Evolutionary conservation across 805 yeast genomes (phyloP).

Genomic region (Candida krabiensis): DNA sequence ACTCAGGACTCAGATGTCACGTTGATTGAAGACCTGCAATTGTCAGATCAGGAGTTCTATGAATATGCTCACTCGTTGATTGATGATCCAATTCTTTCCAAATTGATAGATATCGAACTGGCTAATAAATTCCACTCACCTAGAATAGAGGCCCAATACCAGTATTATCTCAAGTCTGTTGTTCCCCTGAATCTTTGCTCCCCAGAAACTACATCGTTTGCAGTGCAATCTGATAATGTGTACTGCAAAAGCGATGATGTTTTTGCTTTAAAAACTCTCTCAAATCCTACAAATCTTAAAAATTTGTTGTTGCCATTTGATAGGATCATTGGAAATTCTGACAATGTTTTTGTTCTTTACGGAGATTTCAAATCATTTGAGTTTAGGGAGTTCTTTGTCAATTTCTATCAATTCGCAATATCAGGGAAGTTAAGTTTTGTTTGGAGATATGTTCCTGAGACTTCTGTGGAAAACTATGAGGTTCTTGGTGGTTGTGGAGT

Average conservation of each 20-base stretch:
- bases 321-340: conserved; percentile 55
- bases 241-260: conserved; percentile 72
- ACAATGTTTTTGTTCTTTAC: conserved; percentile 50
- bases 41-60: conserved; percentile 30
- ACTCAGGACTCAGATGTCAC: conserved; percentile 32
- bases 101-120: conserved; percentile 42
- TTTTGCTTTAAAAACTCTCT: conserved; percentile 70
- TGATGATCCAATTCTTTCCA: conserved; percentile 7
- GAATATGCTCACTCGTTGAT: conserved; percentile 19
- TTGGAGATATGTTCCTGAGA: conserved; percentile 65
- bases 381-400: conserved; percentile 57
- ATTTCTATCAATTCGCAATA: conserved; percentile 57
- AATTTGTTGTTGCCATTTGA: conserved; percentile 49
- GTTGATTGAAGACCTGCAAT: conserved; percentile 16
- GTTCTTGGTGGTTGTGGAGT: conserved; percentile 63
- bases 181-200: conserved; percentile 28
- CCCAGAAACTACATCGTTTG: conserved; percentile 43
- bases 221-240: conserved; percentile 45
- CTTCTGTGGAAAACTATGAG: conserved; percentile 23
- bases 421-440: conserved; percentile 69
- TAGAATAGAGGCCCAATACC: conserved; percentile 62
- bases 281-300: conserved; percentile 15
- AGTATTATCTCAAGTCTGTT: conserved; percentile 42
- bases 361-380: conserved; percentile 56
- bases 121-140: conserved; percentile 56